Evolutionary conservation across 2,329 filamentous ascomycete genomes (phyloP).

Genomic region (Microcyclospora pomicola): DNA sequence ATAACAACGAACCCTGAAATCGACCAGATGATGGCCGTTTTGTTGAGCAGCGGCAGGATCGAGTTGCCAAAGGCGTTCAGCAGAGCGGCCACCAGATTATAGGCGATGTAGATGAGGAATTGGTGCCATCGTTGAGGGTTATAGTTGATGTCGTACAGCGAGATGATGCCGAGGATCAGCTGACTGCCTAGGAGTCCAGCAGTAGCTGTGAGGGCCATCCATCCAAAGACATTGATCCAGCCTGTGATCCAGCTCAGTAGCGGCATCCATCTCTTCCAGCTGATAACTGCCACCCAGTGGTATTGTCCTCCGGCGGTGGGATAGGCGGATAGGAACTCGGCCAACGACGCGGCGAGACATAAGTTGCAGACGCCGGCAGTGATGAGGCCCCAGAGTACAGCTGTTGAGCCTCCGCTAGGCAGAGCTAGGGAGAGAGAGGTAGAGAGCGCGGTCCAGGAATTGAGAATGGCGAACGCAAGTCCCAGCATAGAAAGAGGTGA

Average conservation of each 20-base stretch:
- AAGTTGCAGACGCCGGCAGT: constrained; percentile 51
- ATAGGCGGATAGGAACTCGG: constrained; percentile 48
- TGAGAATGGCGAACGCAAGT: constrained; percentile 48
- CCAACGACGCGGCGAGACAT: constrained; percentile 53
- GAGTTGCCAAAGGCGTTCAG: constrained; percentile 53
- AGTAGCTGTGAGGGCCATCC: constrained; percentile 55
- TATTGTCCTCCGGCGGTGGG: constrained; percentile 39
- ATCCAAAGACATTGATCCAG: constrained; percentile 61
- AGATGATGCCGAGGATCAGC: constrained; percentile 52
- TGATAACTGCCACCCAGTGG: constrained; percentile 55
- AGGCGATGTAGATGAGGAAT: constrained; percentile 57
- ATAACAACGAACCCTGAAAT: constrained; percentile 55
- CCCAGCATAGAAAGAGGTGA: constrained; percentile 46
- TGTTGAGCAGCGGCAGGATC: constrained; percentile 51
- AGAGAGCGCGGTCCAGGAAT: constrained; percentile 49
- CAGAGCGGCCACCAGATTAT: constrained; percentile 45
- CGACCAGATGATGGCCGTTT: constrained; percentile 58
- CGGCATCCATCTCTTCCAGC: constrained; percentile 44
- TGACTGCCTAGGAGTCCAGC: constrained; percentile 54
- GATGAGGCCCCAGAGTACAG: constrained; percentile 57
- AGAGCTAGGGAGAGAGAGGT: constrained; percentile 47
- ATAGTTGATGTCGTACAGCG: constrained; percentile 46
- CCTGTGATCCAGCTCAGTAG: constrained; percentile 56
- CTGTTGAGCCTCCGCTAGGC: constrained; percentile 55
- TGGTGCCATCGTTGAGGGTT: constrained; percentile 52